Evolutionary conservation across 805 yeast species (phyloP).

Genomic region (Priceomyces fermenticarens): DNA sequence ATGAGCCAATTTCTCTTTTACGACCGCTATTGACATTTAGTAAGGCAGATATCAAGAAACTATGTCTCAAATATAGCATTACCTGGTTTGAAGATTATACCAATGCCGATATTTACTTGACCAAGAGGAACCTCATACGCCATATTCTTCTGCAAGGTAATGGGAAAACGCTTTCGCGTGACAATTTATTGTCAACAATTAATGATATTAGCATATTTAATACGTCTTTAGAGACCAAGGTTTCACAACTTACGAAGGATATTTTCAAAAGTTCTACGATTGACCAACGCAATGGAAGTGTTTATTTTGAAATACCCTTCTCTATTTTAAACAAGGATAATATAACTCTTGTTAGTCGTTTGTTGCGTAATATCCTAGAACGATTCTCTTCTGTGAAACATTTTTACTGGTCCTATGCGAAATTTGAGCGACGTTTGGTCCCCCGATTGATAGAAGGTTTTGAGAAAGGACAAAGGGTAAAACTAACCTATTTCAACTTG

Average conservation of each 20-base stretch:
- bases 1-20: slow-evolving; percentile 18
- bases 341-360: slow-evolving; percentile 22
- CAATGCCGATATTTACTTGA: slow-evolving; percentile 51
- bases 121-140: slow-evolving; percentile 58
- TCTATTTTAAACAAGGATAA: neutral
- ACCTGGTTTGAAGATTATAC: slow-evolving; percentile 73
- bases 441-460: slow-evolving; percentile 18
- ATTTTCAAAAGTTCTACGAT: neutral
- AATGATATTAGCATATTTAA: no score
- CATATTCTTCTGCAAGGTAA: slow-evolving; percentile 7
- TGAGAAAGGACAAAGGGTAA: slow-evolving; percentile 3
- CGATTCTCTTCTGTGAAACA: slow-evolving; percentile 31
- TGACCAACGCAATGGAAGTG: slow-evolving; percentile 4
- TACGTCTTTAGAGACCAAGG: no score
- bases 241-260: neutral
- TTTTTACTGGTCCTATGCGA: slow-evolving; percentile 40
- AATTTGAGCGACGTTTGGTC: slow-evolving; percentile 28
- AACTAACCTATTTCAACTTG: slow-evolving; percentile 21
- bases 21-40: slow-evolving; percentile 53
- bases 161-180: no score
- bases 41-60: slow-evolving; percentile 45
- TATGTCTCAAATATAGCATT: slow-evolving; percentile 40
- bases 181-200: no score
- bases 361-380: slow-evolving; percentile 22
- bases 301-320: slow-evolving; percentile 1